phyloP scores from a whole-genome alignment of 2,329 filamentous ascomycete species.

The Orbilia javanica region DNA sequence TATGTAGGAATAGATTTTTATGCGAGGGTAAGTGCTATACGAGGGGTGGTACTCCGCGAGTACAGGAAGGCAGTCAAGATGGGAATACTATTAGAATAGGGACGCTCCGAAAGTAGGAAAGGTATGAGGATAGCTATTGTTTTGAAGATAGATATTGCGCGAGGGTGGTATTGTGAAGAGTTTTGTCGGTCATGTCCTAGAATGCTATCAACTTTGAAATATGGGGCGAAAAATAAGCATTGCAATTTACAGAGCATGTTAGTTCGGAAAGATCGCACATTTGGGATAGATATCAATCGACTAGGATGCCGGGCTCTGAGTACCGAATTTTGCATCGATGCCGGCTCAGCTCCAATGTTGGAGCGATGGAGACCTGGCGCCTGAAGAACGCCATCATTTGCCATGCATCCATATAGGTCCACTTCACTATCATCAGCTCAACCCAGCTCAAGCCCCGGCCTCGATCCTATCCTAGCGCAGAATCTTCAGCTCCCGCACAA shows the following conservation, averaged over 20 bases:
- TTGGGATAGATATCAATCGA: constrained; percentile 3
- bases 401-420: not conserved
- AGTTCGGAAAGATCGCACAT: constrained; percentile 6
- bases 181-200: constrained; percentile 1
- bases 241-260: not conserved
- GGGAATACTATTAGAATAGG: constrained; percentile 4
- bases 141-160: constrained; percentile 7
- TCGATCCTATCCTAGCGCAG: constrained; percentile 3
- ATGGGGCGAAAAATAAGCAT: constrained; percentile 1
- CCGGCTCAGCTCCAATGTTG: not conserved
- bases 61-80: constrained; percentile 4
- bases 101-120: not conserved
- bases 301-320: constrained; percentile 2
- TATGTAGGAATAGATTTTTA: constrained; percentile 4
- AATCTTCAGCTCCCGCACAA: constrained; percentile 3
- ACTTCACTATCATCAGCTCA: not conserved
- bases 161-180: constrained; percentile 6
- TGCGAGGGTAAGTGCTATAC: constrained; percentile 5
- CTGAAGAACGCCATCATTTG: constrained; percentile 4
- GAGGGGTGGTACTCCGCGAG: not conserved
- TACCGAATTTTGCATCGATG: constrained; percentile 4
- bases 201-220: constrained; percentile 1
- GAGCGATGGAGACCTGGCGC: not conserved
- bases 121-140: not conserved
- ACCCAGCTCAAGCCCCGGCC: not conserved